Conservation (phyloP, 345 rosid species). For the Heritiera fomes region DNA sequence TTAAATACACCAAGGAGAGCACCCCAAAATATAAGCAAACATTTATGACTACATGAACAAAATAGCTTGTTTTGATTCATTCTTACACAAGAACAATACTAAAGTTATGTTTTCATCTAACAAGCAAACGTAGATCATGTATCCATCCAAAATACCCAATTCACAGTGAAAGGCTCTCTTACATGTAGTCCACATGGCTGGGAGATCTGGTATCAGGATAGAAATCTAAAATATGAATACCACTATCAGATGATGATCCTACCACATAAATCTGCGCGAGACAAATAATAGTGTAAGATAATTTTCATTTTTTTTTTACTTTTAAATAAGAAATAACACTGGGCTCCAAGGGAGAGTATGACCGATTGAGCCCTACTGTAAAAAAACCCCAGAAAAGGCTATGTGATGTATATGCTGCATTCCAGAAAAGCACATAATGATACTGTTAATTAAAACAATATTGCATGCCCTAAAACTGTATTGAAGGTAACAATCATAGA, state of each 20-base stretch:
- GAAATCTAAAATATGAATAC: slow-evolving; percentile 91
- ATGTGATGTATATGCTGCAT: background rate
- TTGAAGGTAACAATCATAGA: background rate
- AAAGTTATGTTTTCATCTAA: background rate
- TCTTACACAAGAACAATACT: background rate
- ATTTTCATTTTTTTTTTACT: background rate
- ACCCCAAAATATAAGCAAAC: background rate
- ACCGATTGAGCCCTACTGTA: background rate
- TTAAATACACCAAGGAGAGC: background rate
- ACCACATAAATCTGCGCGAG: slow-evolving; percentile 69
- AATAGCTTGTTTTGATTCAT: background rate
- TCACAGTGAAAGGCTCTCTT: slow-evolving; percentile 23
- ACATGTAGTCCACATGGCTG: slow-evolving; percentile 84
- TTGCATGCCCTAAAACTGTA: background rate
- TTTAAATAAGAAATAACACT: background rate
- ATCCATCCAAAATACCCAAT: background rate
- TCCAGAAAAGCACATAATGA: background rate
- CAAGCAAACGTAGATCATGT: background rate
- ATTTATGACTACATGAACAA: background rate
- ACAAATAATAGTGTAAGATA: background rate
- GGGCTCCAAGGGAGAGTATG: slow-evolving; percentile 7
- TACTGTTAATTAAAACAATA: background rate
- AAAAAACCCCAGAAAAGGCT: background rate
- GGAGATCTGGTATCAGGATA: slow-evolving; percentile 75
- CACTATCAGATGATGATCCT: slow-evolving; percentile 69